These are phyloP conservation scores for Coemansia reversa DNA, from an alignment of 192 early-diverging fungal genomes.

Conservation along the genomic window DNA sequence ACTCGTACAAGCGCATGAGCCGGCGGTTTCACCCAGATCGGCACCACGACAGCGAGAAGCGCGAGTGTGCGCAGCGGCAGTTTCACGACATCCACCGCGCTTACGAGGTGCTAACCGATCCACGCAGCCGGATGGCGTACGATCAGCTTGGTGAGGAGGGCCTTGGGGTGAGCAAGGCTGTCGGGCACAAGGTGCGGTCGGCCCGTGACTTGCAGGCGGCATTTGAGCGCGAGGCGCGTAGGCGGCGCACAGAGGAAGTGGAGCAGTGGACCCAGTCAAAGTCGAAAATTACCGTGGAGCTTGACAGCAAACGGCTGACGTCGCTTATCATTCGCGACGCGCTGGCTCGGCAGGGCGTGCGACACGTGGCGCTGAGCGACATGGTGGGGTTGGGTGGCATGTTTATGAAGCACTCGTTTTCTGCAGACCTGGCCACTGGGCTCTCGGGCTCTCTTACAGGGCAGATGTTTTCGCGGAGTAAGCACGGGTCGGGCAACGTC, in stretches of 20 bases:
- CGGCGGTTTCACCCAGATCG: slow-evolving; percentile 80
- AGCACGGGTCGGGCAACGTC: slow-evolving; percentile 71
- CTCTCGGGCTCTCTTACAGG: slow-evolving; percentile 58
- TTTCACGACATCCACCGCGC: slow-evolving; percentile 78
- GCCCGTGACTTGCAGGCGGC: slow-evolving; percentile 66
- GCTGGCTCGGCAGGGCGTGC: slow-evolving; percentile 17
- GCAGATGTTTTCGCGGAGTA: slow-evolving; percentile 64
- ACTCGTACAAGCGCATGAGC: slow-evolving; percentile 72
- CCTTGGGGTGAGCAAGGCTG: slow-evolving; percentile 59
- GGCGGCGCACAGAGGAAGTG: slow-evolving; percentile 61
- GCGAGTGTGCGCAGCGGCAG: slow-evolving; percentile 67
- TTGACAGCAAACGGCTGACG: slow-evolving; percentile 57
- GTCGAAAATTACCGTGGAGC: slow-evolving; percentile 21
- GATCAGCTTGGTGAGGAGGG: slow-evolving; percentile 94
- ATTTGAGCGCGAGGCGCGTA: slow-evolving; percentile 63
- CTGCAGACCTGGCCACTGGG: slow-evolving; percentile 57
- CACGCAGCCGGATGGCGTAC: slow-evolving; percentile 76
- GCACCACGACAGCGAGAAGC: slow-evolving; percentile 60
- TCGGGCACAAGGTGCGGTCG: slow-evolving; percentile 69
- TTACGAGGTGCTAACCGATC: slow-evolving; percentile 82
- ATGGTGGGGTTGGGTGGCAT: slow-evolving; percentile 49
- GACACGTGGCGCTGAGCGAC: slow-evolving; percentile 11
- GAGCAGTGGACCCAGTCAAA: slow-evolving; percentile 67
- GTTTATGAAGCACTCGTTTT: slow-evolving; percentile 60
- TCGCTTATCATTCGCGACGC: slow-evolving; percentile 45